These are phyloP conservation scores for Simmondsia chinensis DNA, from an alignment of 148 eudicot genomes.

Conservation along the genomic window DNA sequence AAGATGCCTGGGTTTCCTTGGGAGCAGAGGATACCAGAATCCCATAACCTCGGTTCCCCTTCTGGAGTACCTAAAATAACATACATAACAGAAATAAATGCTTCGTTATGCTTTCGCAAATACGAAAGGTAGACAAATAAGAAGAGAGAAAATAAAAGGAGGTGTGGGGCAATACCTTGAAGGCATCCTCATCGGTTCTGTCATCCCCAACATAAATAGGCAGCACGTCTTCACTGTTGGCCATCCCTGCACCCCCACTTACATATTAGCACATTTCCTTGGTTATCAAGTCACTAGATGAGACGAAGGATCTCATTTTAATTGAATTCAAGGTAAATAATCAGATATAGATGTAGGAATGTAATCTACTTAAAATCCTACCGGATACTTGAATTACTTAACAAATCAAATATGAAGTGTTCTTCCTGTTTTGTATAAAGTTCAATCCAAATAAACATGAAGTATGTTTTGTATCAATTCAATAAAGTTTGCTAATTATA, in stretches of 20 bases:
- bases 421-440: too few species aligned
- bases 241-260: constrained; percentile 52
- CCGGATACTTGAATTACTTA: too few species aligned
- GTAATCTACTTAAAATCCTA: too few species aligned
- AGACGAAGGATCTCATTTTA: too few species aligned
- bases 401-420: too few species aligned
- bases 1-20: constrained; percentile 75
- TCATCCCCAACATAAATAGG: constrained; percentile 88
- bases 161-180: constrained; percentile 68
- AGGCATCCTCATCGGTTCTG: constrained; percentile 86
- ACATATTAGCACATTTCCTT: background rate
- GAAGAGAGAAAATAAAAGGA: too few species aligned
- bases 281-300: too few species aligned
- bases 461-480: too few species aligned
- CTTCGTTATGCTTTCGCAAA: background rate
- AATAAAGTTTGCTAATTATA: too few species aligned
- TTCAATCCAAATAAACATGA: too few species aligned
- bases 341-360: background rate
- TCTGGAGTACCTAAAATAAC: constrained; percentile 45
- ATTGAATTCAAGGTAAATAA: too few species aligned
- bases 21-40: constrained; percentile 60
- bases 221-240: constrained; percentile 47
- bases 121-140: too few species aligned
- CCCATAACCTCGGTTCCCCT: constrained; percentile 57
- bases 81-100: background rate